Evolutionary conservation across 2,329 filamentous ascomycete genomes (phyloP), one percentile per base, ranked within the genome.

Genomic region (Aspergillus sp.): DNA sequence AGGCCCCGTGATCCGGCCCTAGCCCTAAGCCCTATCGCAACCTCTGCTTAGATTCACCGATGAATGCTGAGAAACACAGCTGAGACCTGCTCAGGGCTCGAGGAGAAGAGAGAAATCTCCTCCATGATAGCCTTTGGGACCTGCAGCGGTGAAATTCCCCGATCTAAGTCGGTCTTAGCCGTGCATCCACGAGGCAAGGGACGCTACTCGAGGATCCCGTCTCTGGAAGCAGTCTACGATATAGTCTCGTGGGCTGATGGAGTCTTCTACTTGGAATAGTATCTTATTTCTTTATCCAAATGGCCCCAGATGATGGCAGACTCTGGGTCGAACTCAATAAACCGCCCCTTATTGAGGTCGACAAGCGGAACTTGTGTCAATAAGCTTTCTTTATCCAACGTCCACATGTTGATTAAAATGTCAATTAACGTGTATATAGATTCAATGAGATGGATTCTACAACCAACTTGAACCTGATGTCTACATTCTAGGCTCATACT

Each of bases 271-370:
- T 11, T 7, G 2, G 1, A 0, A 29, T 29, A 29, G 16, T 17
- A n/a, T 29, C 34, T 38, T 9, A 34, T 34, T 34, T 11, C 34
- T 38, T 38, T 9, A 7, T 38, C 14, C 5, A n/a, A 38, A 13
- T 6, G 7, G 14, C n/a, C 6, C 34, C 14, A 38, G 14, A 11
- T 7, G 25, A 10, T n/a, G 6, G 7, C 29, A 7, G 29, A 13
- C 6, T 13, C 29, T 44, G 13, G 31, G 25, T 25, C 25, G 17
- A 5, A 9, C 45, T 55, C 53, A 53, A 55, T 54, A 54, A 46
- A 32, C 50, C 32, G n/a, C 5, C 16, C 34, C 2, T 13, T 57
- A 60, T 60, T 56, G 56, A 60, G 52, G 29, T 38, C 53, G 36
- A 45, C 2, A 50, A 54, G 23, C 32, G 45, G 48, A 38, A 38